Evolutionary conservation across 805 yeast genomes (phyloP).

Genomic region (Grigorovia humatica): DNA sequence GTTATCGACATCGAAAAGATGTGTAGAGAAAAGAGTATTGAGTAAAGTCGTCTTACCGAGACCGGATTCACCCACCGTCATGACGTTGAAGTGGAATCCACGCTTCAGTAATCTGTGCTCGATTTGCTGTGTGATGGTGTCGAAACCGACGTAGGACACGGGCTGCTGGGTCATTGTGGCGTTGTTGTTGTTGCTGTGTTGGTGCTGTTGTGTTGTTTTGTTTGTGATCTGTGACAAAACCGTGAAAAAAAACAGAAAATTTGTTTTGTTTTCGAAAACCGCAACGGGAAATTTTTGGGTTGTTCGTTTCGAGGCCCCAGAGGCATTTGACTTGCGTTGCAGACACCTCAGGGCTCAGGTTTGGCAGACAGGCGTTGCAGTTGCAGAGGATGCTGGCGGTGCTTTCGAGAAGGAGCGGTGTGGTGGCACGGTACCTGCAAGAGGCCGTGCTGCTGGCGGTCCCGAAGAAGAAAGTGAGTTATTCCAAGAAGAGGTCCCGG

Average conservation of each 20-base stretch:
- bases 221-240: too few species aligned
- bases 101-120: constrained; percentile 83
- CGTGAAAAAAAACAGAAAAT: too few species aligned
- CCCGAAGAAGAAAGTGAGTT: constrained; percentile 89
- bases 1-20: constrained; percentile 46
- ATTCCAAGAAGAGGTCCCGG: constrained; percentile 74
- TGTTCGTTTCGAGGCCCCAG: too few species aligned
- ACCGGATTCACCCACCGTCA: constrained; percentile 91
- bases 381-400: neutral
- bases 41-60: constrained; percentile 88
- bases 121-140: constrained; percentile 90
- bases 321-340: too few species aligned
- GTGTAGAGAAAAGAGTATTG: constrained; percentile 82
- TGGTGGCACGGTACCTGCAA: neutral
- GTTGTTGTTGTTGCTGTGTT: neutral
- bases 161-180: constrained; percentile 32
- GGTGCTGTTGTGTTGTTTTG: neutral
- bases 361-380: too few species aligned
- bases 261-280: too few species aligned
- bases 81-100: constrained; percentile 88
- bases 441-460: constrained; percentile 57
- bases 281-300: too few species aligned
- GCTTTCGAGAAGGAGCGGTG: neutral
- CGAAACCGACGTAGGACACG: constrained; percentile 83
- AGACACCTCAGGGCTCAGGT: too few species aligned